A percentile compares a stretch with the other conserved stretches of the same genome.
phyloP scores from a whole-genome alignment of 2,329 filamentous ascomycete genomes.

The Ophidiomyces ophidiicola region DNA sequence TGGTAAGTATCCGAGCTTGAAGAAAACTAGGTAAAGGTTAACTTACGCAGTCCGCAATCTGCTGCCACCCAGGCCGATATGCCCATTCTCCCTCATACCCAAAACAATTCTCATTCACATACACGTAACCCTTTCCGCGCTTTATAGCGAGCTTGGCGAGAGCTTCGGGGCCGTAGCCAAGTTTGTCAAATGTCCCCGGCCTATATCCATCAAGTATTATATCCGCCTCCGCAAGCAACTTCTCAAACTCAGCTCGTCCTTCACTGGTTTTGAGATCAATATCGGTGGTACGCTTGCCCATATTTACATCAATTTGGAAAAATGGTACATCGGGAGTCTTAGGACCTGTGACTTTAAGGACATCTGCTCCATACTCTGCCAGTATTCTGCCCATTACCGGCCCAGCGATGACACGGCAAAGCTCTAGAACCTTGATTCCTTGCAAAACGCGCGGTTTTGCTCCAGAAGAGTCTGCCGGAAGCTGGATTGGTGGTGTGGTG shows the following conservation, averaged over 20 bases:
- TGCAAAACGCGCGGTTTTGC: conserved; percentile 39
- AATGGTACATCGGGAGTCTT: conserved; percentile 58
- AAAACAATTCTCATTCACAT: conserved; percentile 61
- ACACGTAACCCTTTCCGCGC: conserved; percentile 52
- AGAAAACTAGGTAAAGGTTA: not conserved
- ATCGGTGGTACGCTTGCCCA: conserved; percentile 55
- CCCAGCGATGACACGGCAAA: conserved; percentile 64
- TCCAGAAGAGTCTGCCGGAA: conserved; percentile 19
- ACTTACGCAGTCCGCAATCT: conserved; percentile 55
- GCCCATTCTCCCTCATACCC: conserved; percentile 54
- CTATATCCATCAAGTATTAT: conserved; percentile 59
- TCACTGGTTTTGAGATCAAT: conserved; percentile 47
- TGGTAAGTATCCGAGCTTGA: not conserved
- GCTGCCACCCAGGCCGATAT: conserved; percentile 55
- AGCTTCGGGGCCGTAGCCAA: conserved; percentile 50
- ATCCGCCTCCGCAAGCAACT: conserved; percentile 50
- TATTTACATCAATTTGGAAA: conserved; percentile 61
- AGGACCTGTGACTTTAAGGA: conserved; percentile 58
- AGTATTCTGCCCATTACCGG: conserved; percentile 60
- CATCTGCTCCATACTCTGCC: conserved; percentile 63
- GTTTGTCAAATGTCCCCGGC: conserved; percentile 49
- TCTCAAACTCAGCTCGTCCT: conserved; percentile 47
- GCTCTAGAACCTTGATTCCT: conserved; percentile 60
- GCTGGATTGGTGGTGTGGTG: conserved; percentile 37
- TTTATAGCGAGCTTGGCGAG: conserved; percentile 42